Evolutionary conservation across 129 eudicot genomes (phyloP), one percentile per base, ranked within the genome.

Genomic region (Flaveria bidentis): DNA sequence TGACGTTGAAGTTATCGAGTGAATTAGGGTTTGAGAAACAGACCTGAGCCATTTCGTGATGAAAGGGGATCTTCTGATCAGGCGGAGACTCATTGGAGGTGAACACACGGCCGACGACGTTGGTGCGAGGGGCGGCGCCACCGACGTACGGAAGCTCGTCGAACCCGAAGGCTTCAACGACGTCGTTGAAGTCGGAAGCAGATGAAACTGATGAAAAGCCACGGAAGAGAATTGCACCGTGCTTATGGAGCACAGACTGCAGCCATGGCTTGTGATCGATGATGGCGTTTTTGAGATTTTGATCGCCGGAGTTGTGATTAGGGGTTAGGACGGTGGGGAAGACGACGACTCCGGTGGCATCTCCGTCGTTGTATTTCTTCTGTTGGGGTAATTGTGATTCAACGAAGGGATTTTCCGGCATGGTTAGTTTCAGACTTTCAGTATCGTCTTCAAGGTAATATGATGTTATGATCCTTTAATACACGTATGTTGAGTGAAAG

Each of bases 21-120:
- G 26, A 56, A 9, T 18, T 7, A 45, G 67, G 67, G 26, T 61
- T 14, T 28, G 18, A 3, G 18, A 2, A 47, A 45, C 8, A 67
- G 9, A 92, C 98, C 91, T 94, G 96, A 81, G 98, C 97, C 98
- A 94, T 87, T 68, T 94, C 98, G 61, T 94, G 98, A 78, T 94
- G 98, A 53, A 94, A 94, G 8, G 92, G 98, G 46, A 93, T 93
- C 67, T 91, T 88, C 83, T 91, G 98, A 84, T 93, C 96, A 56
- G 98, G 98, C 0, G 98, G 98, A 28, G 98, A 87, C 58, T 93
- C 98, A 56, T 93, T 93, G 8, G 98, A 93, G 12, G 98, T 93
- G 57, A 91, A 93, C 30, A 93, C 98, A 77, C 98, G 89, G 23
- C 97, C 98, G 16, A 90, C 91, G 39, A 93, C 91, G 64, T 85